Base-by-base conservation (phyloP, 2,329 filamentous ascomycete genomes). In the Torrubiellomyces zombiae region DNA sequence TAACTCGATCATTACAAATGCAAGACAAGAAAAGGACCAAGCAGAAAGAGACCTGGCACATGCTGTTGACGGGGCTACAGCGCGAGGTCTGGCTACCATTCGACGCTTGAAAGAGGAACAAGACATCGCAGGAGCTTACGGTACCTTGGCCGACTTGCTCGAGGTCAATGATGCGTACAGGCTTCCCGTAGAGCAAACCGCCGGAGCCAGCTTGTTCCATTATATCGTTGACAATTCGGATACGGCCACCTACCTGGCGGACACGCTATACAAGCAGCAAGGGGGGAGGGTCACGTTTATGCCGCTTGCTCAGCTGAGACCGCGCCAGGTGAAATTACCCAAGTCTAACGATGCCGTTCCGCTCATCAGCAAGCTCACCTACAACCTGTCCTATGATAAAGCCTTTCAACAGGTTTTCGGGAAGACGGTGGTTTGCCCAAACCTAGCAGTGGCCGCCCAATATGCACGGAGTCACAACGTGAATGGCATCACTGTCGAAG, bases 351-450 rank as follows among this genome's bases (percentile, higher is more conserved):
- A 95, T 48, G 86, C 83, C 3, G 71, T 93, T 18, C 81, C 83
- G 1, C 68, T 98, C 38, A 61, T 94, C 28, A 76, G 73, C 42
- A 93, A 91, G 51, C 67, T 95, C 31, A 66, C 70, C 24, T 98
- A 75, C 42, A 77, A 94, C 25, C 43, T 63, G 2, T 61, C 57
- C 32, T 94, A 75, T 38, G 81, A 91, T 30, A 76, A 71, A 39
- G 89, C 89, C 0, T 89, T 98, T 47, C 74, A 80, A 43, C 85
- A 94, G 45, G 82, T 98, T 1, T 98, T 98, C 51, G 89, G 85
- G 23, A 91, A 82, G 50, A 89, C 82, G 0, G 82, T 98, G 26
- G 77, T 98, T 28, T 95, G 89, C 38, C 85, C 86, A 3, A 92
- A 82, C 37, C 57, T 98, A 33, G 70, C 79, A 24, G 70, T 93